These are phyloP conservation scores for Phytopythium sindhum DNA, from an alignment of 352 stramenopile species.

Conservation along the genomic window DNA sequence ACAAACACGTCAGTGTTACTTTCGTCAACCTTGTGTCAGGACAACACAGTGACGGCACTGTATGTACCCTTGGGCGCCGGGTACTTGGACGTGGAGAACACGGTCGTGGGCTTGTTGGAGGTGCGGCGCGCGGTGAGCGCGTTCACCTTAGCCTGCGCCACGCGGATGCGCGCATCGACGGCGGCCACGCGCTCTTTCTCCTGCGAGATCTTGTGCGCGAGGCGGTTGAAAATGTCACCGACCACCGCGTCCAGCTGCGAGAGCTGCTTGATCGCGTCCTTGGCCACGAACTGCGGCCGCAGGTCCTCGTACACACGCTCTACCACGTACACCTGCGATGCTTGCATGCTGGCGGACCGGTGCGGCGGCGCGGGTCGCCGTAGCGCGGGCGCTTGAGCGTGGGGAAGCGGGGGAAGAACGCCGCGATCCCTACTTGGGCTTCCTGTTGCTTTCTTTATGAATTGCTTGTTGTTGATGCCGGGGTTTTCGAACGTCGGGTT, in stretches of 20 bases:
- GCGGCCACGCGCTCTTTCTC: constrained; percentile 77
- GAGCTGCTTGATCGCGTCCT: constrained; percentile 84
- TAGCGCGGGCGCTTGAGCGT: no score
- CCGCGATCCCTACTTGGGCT: no score
- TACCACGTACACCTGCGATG: constrained; percentile 82
- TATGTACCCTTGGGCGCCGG: constrained; percentile 54
- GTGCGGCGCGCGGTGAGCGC: constrained; percentile 72
- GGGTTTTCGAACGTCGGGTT: no score
- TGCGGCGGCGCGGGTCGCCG: background rate
- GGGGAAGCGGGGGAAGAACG: no score
- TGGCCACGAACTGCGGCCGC: constrained; percentile 78
- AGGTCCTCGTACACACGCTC: constrained; percentile 88
- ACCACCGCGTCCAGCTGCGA: constrained; percentile 80
- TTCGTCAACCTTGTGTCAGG: background rate
- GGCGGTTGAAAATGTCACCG: constrained; percentile 81
- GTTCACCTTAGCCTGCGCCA: constrained; percentile 85
- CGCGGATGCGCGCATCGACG: constrained; percentile 69
- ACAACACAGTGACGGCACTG: background rate
- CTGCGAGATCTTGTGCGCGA: constrained; percentile 68
- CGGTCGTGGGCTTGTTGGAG: constrained; percentile 84
- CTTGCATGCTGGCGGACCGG: constrained; percentile 52
- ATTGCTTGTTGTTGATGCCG: no score
- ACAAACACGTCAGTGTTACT: background rate
- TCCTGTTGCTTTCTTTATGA: no score
- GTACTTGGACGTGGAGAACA: constrained; percentile 89